phyloP scores from a whole-genome alignment of 345 rosid genomes.

The Conringia planisiliqua region DNA sequence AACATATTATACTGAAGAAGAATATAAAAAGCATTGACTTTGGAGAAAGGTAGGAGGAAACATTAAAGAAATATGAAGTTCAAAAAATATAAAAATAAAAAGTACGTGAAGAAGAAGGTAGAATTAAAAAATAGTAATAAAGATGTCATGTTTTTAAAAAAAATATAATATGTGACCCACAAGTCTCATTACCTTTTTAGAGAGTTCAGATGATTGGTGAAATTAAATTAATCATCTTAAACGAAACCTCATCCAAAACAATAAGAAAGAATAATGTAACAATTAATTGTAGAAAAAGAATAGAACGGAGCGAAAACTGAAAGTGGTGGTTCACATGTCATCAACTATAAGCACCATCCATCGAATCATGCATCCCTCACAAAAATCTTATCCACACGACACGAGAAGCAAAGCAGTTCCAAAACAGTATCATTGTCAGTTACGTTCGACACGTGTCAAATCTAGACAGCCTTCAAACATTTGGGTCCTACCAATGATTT shows the following conservation, averaged over 20 bases:
- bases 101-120: not conserved
- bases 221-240: constrained; percentile 11
- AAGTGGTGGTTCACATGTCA: constrained; percentile 35
- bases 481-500: constrained; percentile 32
- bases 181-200: constrained; percentile 14
- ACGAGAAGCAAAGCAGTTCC: constrained; percentile 29
- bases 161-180: constrained; percentile 8
- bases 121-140: not conserved
- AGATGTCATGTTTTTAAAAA: constrained; percentile 15
- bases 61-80: not conserved
- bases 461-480: constrained; percentile 15
- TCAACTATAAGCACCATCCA: constrained; percentile 21
- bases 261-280: not conserved
- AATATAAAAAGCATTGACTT: constrained; percentile 22
- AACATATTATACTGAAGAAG: not conserved
- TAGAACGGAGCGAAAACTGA: not conserved
- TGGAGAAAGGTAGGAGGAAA: constrained; percentile 9
- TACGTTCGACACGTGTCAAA: constrained; percentile 23
- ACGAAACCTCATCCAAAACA: constrained; percentile 9
- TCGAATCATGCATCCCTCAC: constrained; percentile 26
- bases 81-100: not conserved
- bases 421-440: constrained; percentile 34
- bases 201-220: constrained; percentile 25
- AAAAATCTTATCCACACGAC: constrained; percentile 33
- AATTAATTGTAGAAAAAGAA: not conserved